phyloP scores from a whole-genome alignment of 768 basidiomycete genomes.

The Psilocybe tampanensis region DNA sequence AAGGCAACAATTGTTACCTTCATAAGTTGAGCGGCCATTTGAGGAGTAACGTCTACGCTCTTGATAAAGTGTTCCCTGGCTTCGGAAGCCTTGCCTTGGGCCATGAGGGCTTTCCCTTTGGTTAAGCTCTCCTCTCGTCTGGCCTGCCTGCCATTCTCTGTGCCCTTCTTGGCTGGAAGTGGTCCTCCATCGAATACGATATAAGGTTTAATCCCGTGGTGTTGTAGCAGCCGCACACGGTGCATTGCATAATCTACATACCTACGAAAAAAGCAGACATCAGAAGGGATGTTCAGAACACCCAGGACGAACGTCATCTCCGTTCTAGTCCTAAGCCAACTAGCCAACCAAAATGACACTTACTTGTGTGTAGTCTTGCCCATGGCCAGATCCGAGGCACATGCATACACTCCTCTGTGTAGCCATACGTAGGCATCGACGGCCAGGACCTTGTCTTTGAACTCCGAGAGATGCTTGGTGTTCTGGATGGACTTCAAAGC shows the following conservation, averaged over 20 bases:
- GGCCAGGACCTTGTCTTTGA: conserved; percentile 81
- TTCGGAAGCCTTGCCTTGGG: conserved; percentile 77
- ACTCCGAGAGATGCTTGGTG: conserved; percentile 77
- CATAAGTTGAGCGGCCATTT: conserved; percentile 97
- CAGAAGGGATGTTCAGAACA: background rate
- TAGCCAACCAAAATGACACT: conserved; percentile 29
- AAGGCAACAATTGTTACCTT: too few species aligned
- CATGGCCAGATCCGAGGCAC: conserved; percentile 87
- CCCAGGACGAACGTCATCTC: background rate
- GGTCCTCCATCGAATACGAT: conserved; percentile 97
- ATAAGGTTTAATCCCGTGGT: conserved; percentile 85
- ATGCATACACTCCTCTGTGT: conserved; percentile 86
- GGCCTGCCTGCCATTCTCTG: conserved; percentile 79
- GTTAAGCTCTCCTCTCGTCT: conserved; percentile 77
- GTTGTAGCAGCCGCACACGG: conserved; percentile 80
- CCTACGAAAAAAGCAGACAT: conserved; percentile 40
- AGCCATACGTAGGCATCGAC: conserved; percentile 97
- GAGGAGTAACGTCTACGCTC: conserved; percentile 92
- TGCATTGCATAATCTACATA: conserved; percentile 98
- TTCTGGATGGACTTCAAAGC: conserved; percentile 90
- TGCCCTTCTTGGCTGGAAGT: conserved; percentile 91
- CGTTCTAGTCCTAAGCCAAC: background rate
- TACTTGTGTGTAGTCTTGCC: conserved; percentile 85
- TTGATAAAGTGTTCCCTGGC: conserved; percentile 91
- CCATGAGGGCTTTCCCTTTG: conserved; percentile 69